Evolutionary conservation across 2,329 filamentous ascomycete species (phyloP).

Genomic region (Pseudofabraea citricarpa): DNA sequence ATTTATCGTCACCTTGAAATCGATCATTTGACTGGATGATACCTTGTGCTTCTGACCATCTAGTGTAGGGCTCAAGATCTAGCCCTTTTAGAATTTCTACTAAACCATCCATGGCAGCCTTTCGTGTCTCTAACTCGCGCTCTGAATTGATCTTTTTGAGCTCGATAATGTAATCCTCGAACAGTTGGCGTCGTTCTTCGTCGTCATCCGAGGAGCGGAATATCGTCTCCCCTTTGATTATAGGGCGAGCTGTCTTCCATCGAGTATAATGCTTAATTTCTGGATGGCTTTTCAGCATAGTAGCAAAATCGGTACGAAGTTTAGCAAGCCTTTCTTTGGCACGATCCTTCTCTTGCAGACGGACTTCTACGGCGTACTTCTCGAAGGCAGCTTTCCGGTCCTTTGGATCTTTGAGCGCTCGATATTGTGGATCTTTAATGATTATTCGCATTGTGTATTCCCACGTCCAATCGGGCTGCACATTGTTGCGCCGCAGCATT

Average conservation of each 20-base stretch:
- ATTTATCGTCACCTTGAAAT: constrained; percentile 79
- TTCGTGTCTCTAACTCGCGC: constrained; percentile 65
- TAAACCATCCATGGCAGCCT: constrained; percentile 80
- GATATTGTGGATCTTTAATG: constrained; percentile 88
- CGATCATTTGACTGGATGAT: constrained; percentile 73
- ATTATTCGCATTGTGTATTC: constrained; percentile 80
- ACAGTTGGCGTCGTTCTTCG: constrained; percentile 80
- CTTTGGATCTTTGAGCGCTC: constrained; percentile 86
- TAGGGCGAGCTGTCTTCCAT: constrained; percentile 92
- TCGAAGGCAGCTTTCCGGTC: constrained; percentile 89
- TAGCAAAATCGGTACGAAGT: constrained; percentile 87
- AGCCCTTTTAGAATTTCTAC: constrained; percentile 73
- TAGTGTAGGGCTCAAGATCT: constrained; percentile 85
- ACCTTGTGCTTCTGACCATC: constrained; percentile 86
- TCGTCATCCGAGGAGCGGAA: constrained; percentile 90
- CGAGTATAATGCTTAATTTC: constrained; percentile 97
- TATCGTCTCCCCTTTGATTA: constrained; percentile 91
- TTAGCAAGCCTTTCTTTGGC: constrained; percentile 91
- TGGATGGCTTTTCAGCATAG: constrained; percentile 92
- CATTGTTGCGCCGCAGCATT: constrained; percentile 75
- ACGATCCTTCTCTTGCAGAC: constrained; percentile 88
- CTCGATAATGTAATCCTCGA: constrained; percentile 86
- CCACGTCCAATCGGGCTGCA: constrained; percentile 91
- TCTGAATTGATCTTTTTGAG: constrained; percentile 79
- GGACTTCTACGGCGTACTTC: constrained; percentile 88